Evolutionary conservation across 2,329 filamentous ascomycete genomes (phyloP), one percentile per base, ranked within the genome.

Genomic region (Colletotrichum sansevieriae): DNA sequence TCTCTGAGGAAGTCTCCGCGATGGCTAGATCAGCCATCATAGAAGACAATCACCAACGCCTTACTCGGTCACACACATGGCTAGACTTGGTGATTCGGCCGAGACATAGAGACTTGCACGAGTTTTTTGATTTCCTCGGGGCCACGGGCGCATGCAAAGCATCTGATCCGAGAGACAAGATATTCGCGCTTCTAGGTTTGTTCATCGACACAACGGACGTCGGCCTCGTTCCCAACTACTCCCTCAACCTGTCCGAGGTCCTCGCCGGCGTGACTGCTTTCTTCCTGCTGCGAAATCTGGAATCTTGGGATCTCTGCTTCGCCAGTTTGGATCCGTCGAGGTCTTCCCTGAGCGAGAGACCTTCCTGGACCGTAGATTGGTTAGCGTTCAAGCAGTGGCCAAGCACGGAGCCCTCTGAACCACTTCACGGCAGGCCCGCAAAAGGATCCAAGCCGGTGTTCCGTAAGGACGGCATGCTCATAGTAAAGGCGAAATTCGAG

Each of bases 151-250:
- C 5, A 6, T 65, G 39, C 35, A 8, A 39, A 1, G 63, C 56
- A 15, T 44, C 63, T 33, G 63, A 65, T 5, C 46, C 55, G 7
- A 35, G 56, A 8, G 63, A 65, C n/a, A 65, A 47, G 9, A 11
- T 61, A 2, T 65, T 54, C 13, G 46, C 63, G 3, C 25, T 65
- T 1, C 6, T 65, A 0, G 56, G 47, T 4, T 25, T 65, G 0
- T 39, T 65, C 2, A 1, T 1, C 13, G 62, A 10, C 1, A 10
- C 54, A 18, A 6, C 25, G 0, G 11, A 47, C 18, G 63, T 47
- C 10, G 46, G 57, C 7, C 13, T 65, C 4, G 29, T 20, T 2
- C 13, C 63, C 2, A 46, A 65, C 49, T 65, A 65, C 9, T 41
- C 56, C 3, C 47, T 65, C 1, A 65, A 46, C 4, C 1, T 1